Conservation (phyloP, 1,284 basidiomycete genomes). For the Abortiporus biennis region DNA sequence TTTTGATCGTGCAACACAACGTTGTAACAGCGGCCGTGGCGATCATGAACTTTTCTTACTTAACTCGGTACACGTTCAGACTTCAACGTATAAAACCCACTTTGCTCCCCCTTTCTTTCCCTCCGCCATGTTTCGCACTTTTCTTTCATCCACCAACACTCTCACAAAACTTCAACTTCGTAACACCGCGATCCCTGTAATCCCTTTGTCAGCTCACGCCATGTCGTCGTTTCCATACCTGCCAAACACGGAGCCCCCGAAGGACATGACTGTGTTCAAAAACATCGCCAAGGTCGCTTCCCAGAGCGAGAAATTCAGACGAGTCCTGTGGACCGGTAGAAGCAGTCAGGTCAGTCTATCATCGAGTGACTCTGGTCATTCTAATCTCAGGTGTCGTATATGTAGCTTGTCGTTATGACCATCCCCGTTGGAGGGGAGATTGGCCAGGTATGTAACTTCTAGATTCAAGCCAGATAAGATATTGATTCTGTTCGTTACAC, state of each 20-base stretch:
- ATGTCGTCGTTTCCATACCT: conserved; percentile 14
- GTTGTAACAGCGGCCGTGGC: no score
- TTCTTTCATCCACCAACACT: no score
- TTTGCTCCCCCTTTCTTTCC: no score
- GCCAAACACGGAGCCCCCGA: conserved; percentile 25
- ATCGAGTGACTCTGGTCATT: neutral
- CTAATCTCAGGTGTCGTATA: neutral
- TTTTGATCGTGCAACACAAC: no score
- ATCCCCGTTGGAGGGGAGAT: conserved; percentile 24
- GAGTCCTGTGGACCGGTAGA: conserved; percentile 24
- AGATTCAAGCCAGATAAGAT: neutral
- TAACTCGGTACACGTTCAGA: no score
- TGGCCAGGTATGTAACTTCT: conserved; percentile 17
- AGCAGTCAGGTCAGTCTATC: conserved; percentile 21
- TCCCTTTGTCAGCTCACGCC: no score
- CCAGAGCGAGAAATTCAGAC: conserved; percentile 23
- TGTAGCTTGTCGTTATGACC: conserved; percentile 27
- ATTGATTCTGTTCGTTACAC: conserved; percentile 3
- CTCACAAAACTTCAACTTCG: no score
- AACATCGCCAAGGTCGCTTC: conserved; percentile 20
- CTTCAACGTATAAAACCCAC: no score
- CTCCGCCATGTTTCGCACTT: no score
- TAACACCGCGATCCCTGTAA: no score
- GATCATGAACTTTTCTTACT: no score
- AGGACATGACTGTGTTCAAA: conserved; percentile 21